Conservation (phyloP, 2,329 filamentous ascomycete genomes). For the Geosmithia flava region DNA sequence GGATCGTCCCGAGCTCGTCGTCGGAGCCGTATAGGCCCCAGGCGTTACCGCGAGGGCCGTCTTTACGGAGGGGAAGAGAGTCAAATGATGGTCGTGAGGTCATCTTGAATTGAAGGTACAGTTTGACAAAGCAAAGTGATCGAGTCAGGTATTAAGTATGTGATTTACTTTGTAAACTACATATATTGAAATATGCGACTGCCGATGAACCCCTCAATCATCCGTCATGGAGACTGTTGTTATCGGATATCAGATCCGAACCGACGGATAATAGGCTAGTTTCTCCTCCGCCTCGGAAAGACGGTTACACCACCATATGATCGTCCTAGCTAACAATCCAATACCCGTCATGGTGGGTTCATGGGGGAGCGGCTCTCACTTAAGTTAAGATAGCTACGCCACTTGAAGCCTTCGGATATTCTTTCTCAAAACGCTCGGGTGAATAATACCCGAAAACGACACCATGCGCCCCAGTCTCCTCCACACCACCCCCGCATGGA, state of each 20-base stretch:
- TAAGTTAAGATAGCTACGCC: background rate
- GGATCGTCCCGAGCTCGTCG: slow-evolving; percentile 41
- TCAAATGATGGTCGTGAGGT: slow-evolving; percentile 19
- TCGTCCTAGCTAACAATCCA: background rate
- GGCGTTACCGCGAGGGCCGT: slow-evolving; percentile 37
- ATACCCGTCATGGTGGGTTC: background rate
- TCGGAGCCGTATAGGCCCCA: slow-evolving; percentile 40
- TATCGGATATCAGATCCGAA: background rate
- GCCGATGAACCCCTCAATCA: background rate
- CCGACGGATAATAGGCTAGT: background rate
- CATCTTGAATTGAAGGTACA: background rate
- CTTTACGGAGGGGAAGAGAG: slow-evolving; percentile 33
- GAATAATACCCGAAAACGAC: too few relatives aligned
- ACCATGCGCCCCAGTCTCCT: background rate
- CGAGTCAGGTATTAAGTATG: too few relatives aligned
- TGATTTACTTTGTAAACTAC: too few relatives aligned
- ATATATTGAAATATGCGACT: too few relatives aligned
- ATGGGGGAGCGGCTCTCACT: background rate
- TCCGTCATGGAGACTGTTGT: background rate
- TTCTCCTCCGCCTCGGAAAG: background rate
- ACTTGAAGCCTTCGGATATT: too few relatives aligned
- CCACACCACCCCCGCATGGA: background rate
- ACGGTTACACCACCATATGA: background rate
- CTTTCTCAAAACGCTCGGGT: too few relatives aligned
- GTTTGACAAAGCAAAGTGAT: too few relatives aligned